Base-by-base conservation (phyloP, 495 filamentous ascomycete genomes). In the Chaetomium fimeti region DNA sequence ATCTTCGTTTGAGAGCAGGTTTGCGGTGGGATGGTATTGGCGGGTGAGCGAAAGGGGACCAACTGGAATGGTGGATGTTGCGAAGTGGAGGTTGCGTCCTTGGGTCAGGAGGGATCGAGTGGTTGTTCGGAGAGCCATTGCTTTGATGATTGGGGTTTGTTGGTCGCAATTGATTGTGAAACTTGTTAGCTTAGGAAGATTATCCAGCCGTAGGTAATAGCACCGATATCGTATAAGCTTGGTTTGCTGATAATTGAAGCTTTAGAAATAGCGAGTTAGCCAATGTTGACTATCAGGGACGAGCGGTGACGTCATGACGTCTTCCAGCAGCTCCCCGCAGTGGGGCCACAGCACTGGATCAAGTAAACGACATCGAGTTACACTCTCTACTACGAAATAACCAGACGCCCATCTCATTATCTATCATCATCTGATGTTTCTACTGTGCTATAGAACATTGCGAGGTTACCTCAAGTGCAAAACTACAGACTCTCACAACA, bases 1-100 rank as follows among this genome's bases (percentile, higher is more conserved):
- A 42, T 79, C 74, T 52, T 79, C 79, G 67, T 74, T 76, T 8
- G 76, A 68, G 2, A 29, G 11, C 18, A 58, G 27, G 13, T 43
- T 36, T 4, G 66, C 15, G 0, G 72, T 69, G 27, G 68, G 63
- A 65, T 77, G 77, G 62, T 67, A 66, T 24, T 55, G 55, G 22
- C 24, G 38, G 15, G 42, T 18, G 4, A 52, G 20, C 6, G 20
- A 5, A 12, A 2, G 22, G 1, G 18, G n/a, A 20, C 2, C 25
- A 0, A 32, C 3, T 8, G 55, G 61, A 18, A 49, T 29, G 27
- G 11, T 36, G 16, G 32, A 25, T 24, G 22, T 2, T 20, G 51
- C 40, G 2, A 42, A 40, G 60, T 36, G 29, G 13, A 62, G 45
- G 27, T 16, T 20, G 9, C 29, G 60, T n/a, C 47, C 43, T 20